Evolutionary conservation across 345 rosid species (phyloP).

Genomic region (Trapa incisa): DNA sequence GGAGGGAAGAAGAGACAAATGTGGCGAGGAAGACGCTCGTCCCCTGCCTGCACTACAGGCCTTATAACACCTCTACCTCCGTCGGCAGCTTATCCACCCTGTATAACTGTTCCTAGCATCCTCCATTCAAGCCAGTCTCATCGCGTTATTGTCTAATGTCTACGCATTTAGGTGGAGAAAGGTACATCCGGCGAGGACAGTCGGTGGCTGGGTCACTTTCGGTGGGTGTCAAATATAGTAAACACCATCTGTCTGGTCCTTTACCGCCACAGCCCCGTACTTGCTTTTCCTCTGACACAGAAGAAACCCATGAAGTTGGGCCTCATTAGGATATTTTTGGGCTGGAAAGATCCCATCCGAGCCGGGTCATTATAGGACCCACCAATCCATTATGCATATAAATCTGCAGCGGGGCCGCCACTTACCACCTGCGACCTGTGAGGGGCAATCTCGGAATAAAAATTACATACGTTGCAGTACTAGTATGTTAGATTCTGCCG

Average conservation of each 20-base stretch:
- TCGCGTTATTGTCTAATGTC: too few relatives aligned
- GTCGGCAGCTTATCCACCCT: constrained; percentile 12
- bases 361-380: neutral
- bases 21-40: constrained; percentile 17
- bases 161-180: neutral
- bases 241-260: neutral
- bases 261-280: neutral
- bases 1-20: constrained; percentile 30
- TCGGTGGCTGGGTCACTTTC: neutral
- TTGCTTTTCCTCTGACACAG: neutral
- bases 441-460: neutral
- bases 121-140: too few relatives aligned
- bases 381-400: neutral
- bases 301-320: neutral
- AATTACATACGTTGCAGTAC: neutral
- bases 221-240: too few relatives aligned
- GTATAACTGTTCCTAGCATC: too few relatives aligned
- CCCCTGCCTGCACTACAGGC: constrained; percentile 20
- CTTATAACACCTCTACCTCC: too few relatives aligned
- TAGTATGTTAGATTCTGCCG: too few relatives aligned
- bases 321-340: neutral
- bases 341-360: neutral
- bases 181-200: neutral
- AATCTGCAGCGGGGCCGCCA: too few relatives aligned
- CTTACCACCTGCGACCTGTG: neutral